Percentiles rank a stretch among this genome's conserved stretches.
Conservation (phyloP, 495 filamentous ascomycete species). For the Hamigera avellanea region DNA sequence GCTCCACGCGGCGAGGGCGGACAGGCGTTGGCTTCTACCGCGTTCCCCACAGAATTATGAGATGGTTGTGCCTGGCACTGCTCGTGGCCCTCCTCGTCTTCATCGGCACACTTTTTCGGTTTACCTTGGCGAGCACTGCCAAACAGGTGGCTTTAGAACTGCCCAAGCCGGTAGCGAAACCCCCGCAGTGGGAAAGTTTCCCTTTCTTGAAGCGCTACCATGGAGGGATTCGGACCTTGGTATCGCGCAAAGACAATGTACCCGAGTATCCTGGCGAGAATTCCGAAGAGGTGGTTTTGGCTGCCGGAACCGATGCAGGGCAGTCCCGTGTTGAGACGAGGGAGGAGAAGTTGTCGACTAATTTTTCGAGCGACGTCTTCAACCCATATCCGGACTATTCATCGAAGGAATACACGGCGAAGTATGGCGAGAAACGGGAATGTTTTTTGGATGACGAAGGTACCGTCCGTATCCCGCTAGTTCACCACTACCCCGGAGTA, state of each 20-base stretch:
- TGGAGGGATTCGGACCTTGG: constrained; percentile 62
- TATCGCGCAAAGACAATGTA: constrained; percentile 45
- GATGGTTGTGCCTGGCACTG: constrained; percentile 61
- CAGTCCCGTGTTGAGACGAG: constrained; percentile 9
- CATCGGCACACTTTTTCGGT: constrained; percentile 55
- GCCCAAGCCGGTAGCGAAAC: constrained; percentile 39
- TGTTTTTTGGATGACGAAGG: constrained; percentile 63
- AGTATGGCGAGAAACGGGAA: constrained; percentile 53
- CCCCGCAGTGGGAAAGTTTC: constrained; percentile 72
- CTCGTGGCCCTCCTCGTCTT: constrained; percentile 59
- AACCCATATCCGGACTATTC: constrained; percentile 58
- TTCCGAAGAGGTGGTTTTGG: constrained; percentile 13
- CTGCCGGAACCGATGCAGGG: constrained; percentile 5
- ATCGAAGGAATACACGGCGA: constrained; percentile 42
- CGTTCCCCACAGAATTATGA: constrained; percentile 48
- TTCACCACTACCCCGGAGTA: constrained; percentile 63
- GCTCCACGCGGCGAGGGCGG: constrained; percentile 25
- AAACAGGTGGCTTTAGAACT: constrained; percentile 45
- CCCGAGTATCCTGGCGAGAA: constrained; percentile 65
- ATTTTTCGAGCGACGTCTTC: constrained; percentile 51
- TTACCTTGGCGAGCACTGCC: constrained; percentile 52
- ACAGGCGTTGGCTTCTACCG: constrained; percentile 40
- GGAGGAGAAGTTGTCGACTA: constrained; percentile 20
- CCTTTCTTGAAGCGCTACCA: constrained; percentile 74
- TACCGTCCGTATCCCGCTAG: constrained; percentile 48